Percentiles rank a stretch among this genome's conserved stretches.
phyloP scores from a whole-genome alignment of 1,284 basidiomycete genomes.

The Dichomitus squalens region DNA sequence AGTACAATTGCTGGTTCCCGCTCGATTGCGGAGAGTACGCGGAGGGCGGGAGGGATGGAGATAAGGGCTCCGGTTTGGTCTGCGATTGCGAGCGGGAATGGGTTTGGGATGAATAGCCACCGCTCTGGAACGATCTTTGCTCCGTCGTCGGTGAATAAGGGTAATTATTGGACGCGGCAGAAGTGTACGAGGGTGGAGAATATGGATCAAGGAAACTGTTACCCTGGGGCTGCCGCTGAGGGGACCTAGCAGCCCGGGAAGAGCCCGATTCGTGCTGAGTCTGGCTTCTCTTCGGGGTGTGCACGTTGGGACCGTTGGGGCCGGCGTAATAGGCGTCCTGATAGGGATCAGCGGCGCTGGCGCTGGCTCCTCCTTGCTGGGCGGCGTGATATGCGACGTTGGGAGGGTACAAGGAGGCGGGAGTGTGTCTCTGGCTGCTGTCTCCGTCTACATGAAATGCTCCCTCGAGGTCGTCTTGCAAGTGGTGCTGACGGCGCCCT shows the following conservation, averaged over 20 bases:
- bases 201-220: constrained; percentile 64
- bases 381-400: constrained; percentile 55
- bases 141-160: constrained; percentile 55
- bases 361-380: constrained; percentile 28
- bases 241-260: constrained; percentile 56
- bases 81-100: constrained; percentile 64
- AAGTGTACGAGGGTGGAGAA: constrained; percentile 60
- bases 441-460: constrained; percentile 58
- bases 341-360: constrained; percentile 48
- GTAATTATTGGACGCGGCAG: constrained; percentile 51
- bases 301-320: constrained; percentile 44
- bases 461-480: constrained; percentile 71
- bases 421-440: constrained; percentile 38
- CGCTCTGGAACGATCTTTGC: constrained; percentile 40
- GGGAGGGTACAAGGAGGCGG: constrained; percentile 59
- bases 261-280: constrained; percentile 53
- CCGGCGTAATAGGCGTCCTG: constrained; percentile 66
- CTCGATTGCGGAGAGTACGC: constrained; percentile 52
- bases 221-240: constrained; percentile 50
- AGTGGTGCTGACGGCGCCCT: constrained; percentile 43
- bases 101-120: constrained; percentile 46
- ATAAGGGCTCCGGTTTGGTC: constrained; percentile 53
- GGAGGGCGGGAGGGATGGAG: constrained; percentile 53
- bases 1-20: constrained; percentile 40
- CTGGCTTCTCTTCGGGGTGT: constrained; percentile 58